Percentiles rank a stretch among this genome's conserved stretches.
These are phyloP conservation scores for Aspergillus neoniger DNA, from an alignment of 2,329 filamentous ascomycete genomes.

Conservation along the genomic window DNA sequence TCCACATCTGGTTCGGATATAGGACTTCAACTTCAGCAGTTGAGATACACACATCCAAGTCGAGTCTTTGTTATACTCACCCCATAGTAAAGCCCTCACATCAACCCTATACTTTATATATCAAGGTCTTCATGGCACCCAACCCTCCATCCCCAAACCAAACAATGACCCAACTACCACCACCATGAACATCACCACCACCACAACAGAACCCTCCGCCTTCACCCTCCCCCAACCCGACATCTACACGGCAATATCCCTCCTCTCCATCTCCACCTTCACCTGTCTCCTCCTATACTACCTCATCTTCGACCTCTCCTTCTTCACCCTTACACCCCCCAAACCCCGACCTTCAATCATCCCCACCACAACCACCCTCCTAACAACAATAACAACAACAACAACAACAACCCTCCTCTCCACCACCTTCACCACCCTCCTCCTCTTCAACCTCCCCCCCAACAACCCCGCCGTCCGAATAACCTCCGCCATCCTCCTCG, in stretches of 20 bases:
- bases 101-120: too few species aligned
- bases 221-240: not conserved
- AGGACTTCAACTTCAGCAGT: too few species aligned
- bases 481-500: not conserved
- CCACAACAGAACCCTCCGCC: not conserved
- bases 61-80: too few species aligned
- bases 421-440: constrained; percentile 28
- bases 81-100: too few species aligned
- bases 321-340: constrained; percentile 42
- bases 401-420: constrained; percentile 33
- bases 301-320: constrained; percentile 48
- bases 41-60: too few species aligned
- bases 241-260: constrained; percentile 1
- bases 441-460: not conserved
- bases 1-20: too few species aligned
- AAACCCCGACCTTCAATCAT: too few species aligned
- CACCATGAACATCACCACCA: not conserved
- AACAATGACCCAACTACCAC: not conserved
- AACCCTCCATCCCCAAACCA: too few species aligned
- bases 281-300: constrained; percentile 48
- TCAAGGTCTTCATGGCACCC: too few species aligned
- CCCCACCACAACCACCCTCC: too few species aligned
- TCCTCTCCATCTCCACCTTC: constrained; percentile 29
- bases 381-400: too few species aligned
- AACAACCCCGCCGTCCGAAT: not conserved